A percentile compares a stretch with the other conserved stretches of the same genome.
phyloP scores from a whole-genome alignment of 2,329 filamentous ascomycete species.

The Botrytis squamosa region DNA sequence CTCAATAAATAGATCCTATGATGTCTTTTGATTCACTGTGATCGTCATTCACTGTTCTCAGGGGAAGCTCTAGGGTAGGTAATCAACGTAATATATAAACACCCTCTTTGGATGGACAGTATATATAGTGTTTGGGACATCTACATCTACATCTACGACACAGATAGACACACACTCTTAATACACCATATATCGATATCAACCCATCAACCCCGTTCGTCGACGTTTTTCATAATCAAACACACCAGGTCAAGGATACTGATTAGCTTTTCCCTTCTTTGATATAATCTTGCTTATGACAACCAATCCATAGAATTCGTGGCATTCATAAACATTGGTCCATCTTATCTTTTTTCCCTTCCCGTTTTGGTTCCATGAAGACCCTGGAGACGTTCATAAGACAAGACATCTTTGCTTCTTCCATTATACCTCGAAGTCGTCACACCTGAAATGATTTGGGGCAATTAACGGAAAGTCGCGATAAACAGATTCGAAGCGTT shows the following conservation, averaged over 20 bases:
- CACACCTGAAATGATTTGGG: background rate
- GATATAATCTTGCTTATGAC: background rate
- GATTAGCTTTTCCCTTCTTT: background rate
- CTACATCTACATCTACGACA: background rate
- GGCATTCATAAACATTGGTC: background rate
- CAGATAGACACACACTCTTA: background rate
- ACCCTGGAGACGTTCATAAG: background rate
- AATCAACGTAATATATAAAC: background rate
- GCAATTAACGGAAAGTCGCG: slow-evolving; percentile 7
- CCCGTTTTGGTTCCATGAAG: background rate
- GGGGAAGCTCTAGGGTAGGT: background rate
- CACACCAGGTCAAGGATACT: background rate
- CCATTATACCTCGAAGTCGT: background rate
- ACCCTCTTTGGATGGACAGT: background rate
- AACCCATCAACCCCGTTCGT: background rate
- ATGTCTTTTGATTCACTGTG: background rate
- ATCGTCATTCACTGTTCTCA: background rate
- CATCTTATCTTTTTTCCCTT: background rate
- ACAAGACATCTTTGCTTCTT: background rate
- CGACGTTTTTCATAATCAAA: background rate
- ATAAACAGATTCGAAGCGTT: slow-evolving; percentile 7
- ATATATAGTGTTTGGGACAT: background rate
- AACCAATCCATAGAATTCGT: background rate
- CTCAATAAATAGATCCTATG: background rate
- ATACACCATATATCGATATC: background rate